A percentile compares a stretch with the other conserved stretches of the same genome.
Conservation (phyloP, 2,329 filamentous ascomycete species). For the Calonectria montana region DNA sequence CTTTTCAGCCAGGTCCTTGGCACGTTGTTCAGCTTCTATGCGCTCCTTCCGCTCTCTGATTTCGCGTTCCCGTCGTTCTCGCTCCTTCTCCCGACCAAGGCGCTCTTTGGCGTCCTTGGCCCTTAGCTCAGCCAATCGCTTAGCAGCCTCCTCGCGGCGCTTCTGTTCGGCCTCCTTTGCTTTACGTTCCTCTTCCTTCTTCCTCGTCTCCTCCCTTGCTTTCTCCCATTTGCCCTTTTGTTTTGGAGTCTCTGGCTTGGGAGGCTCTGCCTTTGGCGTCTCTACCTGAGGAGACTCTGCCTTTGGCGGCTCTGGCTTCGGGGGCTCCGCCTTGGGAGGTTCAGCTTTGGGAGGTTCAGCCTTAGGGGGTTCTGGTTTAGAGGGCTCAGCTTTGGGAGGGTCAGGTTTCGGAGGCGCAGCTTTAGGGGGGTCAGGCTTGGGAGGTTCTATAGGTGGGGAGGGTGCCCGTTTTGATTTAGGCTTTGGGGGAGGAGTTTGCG, state of each 20-base stretch:
- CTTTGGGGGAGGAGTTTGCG: conserved; percentile 16
- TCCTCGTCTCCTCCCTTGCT: conserved; percentile 74
- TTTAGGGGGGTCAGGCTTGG: not conserved
- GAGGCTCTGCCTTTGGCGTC: conserved; percentile 39
- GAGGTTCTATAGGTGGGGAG: not conserved
- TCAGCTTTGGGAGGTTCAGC: not conserved
- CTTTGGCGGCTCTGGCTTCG: no score
- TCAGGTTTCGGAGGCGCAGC: not conserved
- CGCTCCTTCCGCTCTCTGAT: conserved; percentile 44
- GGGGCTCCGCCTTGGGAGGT: not conserved
- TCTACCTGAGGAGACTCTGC: conserved; percentile 2
- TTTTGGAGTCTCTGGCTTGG: conserved; percentile 42
- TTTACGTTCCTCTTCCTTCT: conserved; percentile 72
- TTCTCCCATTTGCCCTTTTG: conserved; percentile 73
- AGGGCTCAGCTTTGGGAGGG: not conserved
- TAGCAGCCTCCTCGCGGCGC: conserved; percentile 66
- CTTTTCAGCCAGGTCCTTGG: conserved; percentile 50
- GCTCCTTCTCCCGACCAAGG: conserved; percentile 53
- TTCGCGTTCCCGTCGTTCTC: conserved; percentile 51
- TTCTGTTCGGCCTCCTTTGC: conserved; percentile 70
- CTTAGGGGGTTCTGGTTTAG: not conserved
- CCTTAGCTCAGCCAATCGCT: conserved; percentile 63
- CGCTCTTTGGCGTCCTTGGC: conserved; percentile 66
- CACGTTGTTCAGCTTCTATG: conserved; percentile 42
- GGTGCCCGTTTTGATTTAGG: not conserved